These are phyloP conservation scores for Beauveria varroae DNA, from an alignment of 2,329 filamentous ascomycete species.

Conservation along the genomic window DNA sequence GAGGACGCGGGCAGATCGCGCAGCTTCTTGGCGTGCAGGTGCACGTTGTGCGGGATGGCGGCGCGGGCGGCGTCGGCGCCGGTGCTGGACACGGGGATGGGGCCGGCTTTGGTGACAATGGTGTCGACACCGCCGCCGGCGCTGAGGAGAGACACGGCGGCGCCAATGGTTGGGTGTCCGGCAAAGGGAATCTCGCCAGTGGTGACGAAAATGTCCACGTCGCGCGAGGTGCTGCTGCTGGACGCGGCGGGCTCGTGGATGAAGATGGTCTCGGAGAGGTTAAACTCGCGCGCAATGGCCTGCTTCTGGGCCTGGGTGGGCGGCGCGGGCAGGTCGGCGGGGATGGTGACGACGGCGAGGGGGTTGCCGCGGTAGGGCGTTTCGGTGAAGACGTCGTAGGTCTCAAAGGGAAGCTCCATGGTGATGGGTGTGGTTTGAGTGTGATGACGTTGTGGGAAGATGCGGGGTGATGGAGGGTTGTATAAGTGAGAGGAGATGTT, in stretches of 20 bases:
- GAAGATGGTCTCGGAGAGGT: conserved; percentile 57
- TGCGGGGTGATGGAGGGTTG: not conserved
- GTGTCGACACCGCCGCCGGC: conserved; percentile 24
- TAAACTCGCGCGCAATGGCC: conserved; percentile 53
- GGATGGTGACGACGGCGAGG: conserved; percentile 51
- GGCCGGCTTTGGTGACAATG: conserved; percentile 49
- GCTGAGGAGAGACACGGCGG: conserved; percentile 40
- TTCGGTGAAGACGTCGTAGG: conserved; percentile 51
- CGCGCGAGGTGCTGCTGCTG: conserved; percentile 21
- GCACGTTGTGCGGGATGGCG: conserved; percentile 59
- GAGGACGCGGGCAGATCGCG: conserved; percentile 21
- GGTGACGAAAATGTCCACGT: conserved; percentile 53
- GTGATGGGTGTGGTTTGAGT: not conserved
- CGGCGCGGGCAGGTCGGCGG: conserved; percentile 24
- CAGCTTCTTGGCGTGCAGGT: conserved; percentile 44
- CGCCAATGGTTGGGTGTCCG: conserved; percentile 55
- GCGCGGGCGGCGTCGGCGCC: conserved; percentile 46
- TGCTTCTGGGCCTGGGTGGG: conserved; percentile 49
- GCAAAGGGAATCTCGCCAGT: conserved; percentile 51
- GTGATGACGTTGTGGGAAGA: not conserved
- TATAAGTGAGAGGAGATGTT: too few relatives aligned
- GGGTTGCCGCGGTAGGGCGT: conserved; percentile 49
- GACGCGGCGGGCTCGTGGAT: conserved; percentile 33
- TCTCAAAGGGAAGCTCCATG: conserved; percentile 41
- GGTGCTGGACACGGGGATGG: conserved; percentile 37